A percentile compares a stretch with the other conserved stretches of the same genome.
These are phyloP conservation scores for Gentiana dahurica DNA, from an alignment of 257 asterid species.

Conservation along the genomic window DNA sequence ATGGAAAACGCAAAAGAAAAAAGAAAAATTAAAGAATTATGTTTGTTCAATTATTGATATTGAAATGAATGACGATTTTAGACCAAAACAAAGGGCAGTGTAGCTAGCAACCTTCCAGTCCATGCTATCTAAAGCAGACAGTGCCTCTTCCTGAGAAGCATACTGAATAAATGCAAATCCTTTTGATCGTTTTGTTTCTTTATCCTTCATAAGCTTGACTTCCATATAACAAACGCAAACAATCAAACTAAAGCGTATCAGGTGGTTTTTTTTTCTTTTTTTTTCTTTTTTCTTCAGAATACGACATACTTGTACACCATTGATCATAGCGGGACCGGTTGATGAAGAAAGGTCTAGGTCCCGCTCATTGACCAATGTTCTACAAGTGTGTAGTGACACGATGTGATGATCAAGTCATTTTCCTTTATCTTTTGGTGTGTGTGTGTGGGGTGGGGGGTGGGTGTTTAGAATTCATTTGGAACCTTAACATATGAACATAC, in stretches of 20 bases:
- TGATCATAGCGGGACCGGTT: too few relatives aligned
- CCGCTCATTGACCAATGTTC: too few relatives aligned
- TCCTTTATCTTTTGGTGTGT: too few relatives aligned
- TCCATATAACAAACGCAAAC: background rate
- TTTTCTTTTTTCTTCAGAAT: background rate
- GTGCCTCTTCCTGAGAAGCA: constrained; percentile 44
- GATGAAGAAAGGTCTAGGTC: too few relatives aligned
- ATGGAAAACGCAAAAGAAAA: background rate
- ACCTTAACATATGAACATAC: constrained; percentile 12
- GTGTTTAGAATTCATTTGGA: background rate
- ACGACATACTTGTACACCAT: too few relatives aligned
- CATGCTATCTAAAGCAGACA: constrained; percentile 55
- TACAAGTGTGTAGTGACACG: too few relatives aligned
- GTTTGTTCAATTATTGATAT: background rate
- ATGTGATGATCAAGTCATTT: too few relatives aligned
- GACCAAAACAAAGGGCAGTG: background rate
- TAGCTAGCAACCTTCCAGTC: constrained; percentile 37
- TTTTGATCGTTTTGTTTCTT: constrained; percentile 31
- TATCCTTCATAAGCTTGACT: constrained; percentile 45
- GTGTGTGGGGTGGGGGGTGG: background rate
- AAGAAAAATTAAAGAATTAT: background rate
- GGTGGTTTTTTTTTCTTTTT: too few relatives aligned
- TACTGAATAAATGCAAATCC: constrained; percentile 63
- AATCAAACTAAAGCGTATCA: background rate
- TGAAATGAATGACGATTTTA: background rate